These are phyloP conservation scores for Begonia masoniana DNA, from an alignment of 306 rosid genomes.

Conservation along the genomic window DNA sequence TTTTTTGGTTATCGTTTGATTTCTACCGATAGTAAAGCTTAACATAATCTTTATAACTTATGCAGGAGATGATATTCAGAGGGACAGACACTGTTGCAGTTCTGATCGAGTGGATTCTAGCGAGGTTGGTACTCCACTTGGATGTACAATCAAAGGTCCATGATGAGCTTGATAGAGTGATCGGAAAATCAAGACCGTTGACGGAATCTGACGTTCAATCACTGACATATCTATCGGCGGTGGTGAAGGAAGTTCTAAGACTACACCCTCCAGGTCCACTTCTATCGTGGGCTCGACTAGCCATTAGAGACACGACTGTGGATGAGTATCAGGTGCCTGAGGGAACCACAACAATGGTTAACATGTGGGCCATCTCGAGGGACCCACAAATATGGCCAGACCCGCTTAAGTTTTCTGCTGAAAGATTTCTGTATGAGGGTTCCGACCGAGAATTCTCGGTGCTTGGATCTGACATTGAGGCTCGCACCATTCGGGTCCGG, in stretches of 20 bases:
- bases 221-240: conserved; percentile 40
- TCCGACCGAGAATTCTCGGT: conserved; percentile 31
- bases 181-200: conserved; percentile 30
- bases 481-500: conserved; percentile 92
- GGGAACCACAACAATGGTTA: no score
- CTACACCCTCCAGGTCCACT: conserved; percentile 93
- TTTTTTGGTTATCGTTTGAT: background rate
- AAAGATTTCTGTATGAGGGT: conserved; percentile 27
- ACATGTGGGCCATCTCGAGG: no score
- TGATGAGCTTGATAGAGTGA: conserved; percentile 44
- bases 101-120: conserved; percentile 79
- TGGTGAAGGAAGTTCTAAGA: conserved; percentile 75
- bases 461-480: conserved; percentile 68
- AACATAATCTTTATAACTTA: no score
- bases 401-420: conserved; percentile 20
- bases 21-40: no score
- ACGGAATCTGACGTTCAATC: conserved; percentile 39
- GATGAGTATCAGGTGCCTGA: no score
- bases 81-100: conserved; percentile 88
- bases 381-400: no score
- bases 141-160: conserved; percentile 48
- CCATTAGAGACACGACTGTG: conserved; percentile 36
- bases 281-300: conserved; percentile 86
- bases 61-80: conserved; percentile 83
- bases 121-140: conserved; percentile 54